A percentile compares a stretch with the other conserved stretches of the same genome.
Evolutionary conservation across 805 yeast genomes (phyloP).

Genomic region (Metschnikowia santaceciliae): DNA sequence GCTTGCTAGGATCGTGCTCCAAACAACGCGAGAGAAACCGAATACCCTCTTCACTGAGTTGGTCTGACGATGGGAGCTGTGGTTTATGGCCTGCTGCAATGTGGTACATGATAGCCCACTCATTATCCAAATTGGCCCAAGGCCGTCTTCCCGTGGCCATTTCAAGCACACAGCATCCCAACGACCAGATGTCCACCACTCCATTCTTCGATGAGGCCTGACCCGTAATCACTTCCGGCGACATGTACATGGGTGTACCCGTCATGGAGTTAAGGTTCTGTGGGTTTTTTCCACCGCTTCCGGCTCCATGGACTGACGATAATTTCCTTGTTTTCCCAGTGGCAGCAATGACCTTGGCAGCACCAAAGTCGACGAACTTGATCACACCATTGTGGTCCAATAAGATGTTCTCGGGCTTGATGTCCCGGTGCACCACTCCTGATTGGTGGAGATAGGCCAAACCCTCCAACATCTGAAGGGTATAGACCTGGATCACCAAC

Average conservation of each 20-base stretch:
- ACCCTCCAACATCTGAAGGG: conserved; percentile 92
- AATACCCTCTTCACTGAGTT: conserved; percentile 69
- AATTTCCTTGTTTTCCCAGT: conserved; percentile 43
- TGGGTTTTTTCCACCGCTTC: conserved; percentile 9
- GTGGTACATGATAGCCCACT: conserved; percentile 98
- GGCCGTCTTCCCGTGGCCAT: conserved; percentile 97
- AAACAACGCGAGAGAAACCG: conserved; percentile 71
- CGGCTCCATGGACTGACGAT: conserved; percentile 3
- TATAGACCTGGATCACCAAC: conserved; percentile 82
- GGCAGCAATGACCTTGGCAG: conserved; percentile 83
- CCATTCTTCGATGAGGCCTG: conserved; percentile 56
- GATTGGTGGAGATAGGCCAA: conserved; percentile 89
- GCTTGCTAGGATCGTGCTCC: conserved; percentile 73
- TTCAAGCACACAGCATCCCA: conserved; percentile 93
- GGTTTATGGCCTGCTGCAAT: conserved; percentile 95
- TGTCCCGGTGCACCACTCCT: conserved; percentile 95
- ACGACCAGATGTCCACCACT: conserved; percentile 87
- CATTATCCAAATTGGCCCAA: conserved; percentile 94
- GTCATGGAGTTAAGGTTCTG: conserved; percentile 51
- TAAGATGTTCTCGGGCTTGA: conserved; percentile 90
- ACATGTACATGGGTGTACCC: conserved; percentile 99
- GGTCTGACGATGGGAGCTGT: conserved; percentile 73
- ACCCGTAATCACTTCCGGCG: conserved; percentile 94
- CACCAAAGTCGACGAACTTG: conserved; percentile 96
- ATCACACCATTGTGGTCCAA: conserved; percentile 89